phyloP scores from a whole-genome alignment of 306 rosid species.

The Astragalus glycyphyllos region DNA sequence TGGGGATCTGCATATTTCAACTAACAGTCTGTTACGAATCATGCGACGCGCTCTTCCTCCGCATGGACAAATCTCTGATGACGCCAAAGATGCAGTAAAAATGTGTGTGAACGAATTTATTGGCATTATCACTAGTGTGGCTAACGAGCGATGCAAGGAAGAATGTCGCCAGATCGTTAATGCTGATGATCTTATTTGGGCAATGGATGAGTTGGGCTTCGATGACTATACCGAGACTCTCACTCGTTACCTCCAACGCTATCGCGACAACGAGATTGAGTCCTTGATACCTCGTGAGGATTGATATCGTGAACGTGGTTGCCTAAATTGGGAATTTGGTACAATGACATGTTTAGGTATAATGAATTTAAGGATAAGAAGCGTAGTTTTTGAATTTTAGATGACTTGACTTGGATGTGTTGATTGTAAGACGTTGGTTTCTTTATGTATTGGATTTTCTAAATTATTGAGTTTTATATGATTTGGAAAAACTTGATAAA shows the following conservation, averaged over 20 bases:
- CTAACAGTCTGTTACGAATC: conserved; percentile 55
- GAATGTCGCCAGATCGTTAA: conserved; percentile 64
- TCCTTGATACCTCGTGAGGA: neutral
- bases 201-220: conserved; percentile 61
- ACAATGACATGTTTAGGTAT: neutral
- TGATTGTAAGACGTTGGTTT: neutral
- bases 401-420: neutral
- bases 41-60: conserved; percentile 68
- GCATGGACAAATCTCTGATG: conserved; percentile 55
- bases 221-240: conserved; percentile 68
- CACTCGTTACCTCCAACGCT: conserved; percentile 49
- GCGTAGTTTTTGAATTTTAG: neutral
- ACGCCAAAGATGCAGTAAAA: conserved; percentile 63
- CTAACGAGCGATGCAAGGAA: conserved; percentile 56
- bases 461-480: too few species aligned
- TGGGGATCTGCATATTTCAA: conserved; percentile 59
- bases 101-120: conserved; percentile 67
- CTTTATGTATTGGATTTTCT: too few species aligned
- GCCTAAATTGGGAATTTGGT: neutral
- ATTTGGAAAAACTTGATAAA: too few species aligned
- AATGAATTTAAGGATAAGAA: neutral
- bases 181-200: conserved; percentile 68
- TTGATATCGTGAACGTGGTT: neutral
- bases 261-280: conserved; percentile 16
- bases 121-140: conserved; percentile 62